A percentile compares a stretch with the other conserved stretches of the same genome.
phyloP scores from a whole-genome alignment of 2,329 filamentous ascomycete species.

The Sphaerostilbella broomeana region DNA sequence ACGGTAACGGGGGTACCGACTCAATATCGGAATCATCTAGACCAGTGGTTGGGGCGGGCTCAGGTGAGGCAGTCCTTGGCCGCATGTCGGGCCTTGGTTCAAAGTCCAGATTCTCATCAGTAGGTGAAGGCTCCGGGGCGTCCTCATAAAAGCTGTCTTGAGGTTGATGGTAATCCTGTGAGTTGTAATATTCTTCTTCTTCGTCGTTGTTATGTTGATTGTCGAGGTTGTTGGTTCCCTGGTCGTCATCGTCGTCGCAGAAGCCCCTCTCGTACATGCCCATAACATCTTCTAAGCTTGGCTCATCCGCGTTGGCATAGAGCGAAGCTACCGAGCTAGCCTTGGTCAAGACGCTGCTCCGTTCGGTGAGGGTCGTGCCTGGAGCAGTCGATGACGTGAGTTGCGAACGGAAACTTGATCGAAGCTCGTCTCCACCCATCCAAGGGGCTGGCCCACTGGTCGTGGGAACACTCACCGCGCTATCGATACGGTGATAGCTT shows the following conservation, averaged over 20 bases:
- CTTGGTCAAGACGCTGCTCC: conserved; percentile 76
- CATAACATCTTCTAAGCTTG: conserved; percentile 62
- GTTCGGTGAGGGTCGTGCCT: conserved; percentile 65
- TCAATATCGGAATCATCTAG: conserved; percentile 9
- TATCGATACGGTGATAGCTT: conserved; percentile 26
- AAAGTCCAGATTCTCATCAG: background rate
- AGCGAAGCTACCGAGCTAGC: conserved; percentile 66
- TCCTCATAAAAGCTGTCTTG: conserved; percentile 5
- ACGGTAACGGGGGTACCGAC: conserved; percentile 15
- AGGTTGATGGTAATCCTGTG: conserved; percentile 2
- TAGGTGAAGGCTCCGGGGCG: background rate
- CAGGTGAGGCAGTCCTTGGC: too few species aligned
- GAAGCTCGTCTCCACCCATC: conserved; percentile 44
- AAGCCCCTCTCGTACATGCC: conserved; percentile 63
- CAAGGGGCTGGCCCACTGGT: conserved; percentile 37
- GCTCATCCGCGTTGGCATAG: conserved; percentile 46
- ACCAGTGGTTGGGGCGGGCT: too few species aligned
- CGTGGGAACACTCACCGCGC: conserved; percentile 30
- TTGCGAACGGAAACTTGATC: conserved; percentile 52
- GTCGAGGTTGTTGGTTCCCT: conserved; percentile 20
- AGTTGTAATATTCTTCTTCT: conserved; percentile 3
- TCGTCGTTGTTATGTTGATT: background rate
- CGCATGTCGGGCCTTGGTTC: background rate
- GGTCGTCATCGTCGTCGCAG: conserved; percentile 36
- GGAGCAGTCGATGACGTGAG: conserved; percentile 47